Conservation (phyloP, 1,139 yeast species). For the Spencermartinsiella ligniputridi region DNA sequence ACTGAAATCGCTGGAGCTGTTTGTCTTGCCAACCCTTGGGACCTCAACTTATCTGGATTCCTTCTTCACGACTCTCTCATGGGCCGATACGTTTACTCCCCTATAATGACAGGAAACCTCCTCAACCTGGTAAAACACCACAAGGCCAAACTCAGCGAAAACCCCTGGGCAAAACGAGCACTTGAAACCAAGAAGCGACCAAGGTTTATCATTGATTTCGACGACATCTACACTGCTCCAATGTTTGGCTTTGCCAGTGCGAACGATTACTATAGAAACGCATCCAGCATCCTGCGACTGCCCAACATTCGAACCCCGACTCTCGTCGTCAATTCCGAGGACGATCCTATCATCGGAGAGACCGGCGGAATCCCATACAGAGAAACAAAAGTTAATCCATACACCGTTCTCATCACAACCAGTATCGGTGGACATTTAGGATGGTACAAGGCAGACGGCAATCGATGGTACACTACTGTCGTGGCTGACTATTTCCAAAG, state of each 20-base stretch:
- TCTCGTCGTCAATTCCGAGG: constrained; percentile 63
- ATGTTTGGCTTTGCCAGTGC: constrained; percentile 69
- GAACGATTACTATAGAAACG: constrained; percentile 65
- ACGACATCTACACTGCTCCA: constrained; percentile 65
- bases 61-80: constrained; percentile 51
- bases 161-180: constrained; percentile 37
- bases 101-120: constrained; percentile 63
- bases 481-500: constrained; percentile 57
- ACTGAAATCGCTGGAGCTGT: constrained; percentile 58
- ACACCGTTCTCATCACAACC: constrained; percentile 60
- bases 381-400: constrained; percentile 66
- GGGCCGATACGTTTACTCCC: constrained; percentile 59
- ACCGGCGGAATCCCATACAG: constrained; percentile 53
- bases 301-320: constrained; percentile 60
- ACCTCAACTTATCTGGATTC: constrained; percentile 54
- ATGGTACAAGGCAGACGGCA: constrained; percentile 55
- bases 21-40: constrained; percentile 81
- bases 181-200: constrained; percentile 29
- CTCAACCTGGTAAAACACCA: constrained; percentile 60
- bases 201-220: constrained; percentile 56
- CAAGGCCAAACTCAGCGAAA: constrained; percentile 45
- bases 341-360: constrained; percentile 75
- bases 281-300: constrained; percentile 58
- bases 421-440: constrained; percentile 87
- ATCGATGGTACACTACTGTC: constrained; percentile 70